Evolutionary conservation across 169 alveolate species (phyloP).

Genomic region (Theileria annulata): DNA sequence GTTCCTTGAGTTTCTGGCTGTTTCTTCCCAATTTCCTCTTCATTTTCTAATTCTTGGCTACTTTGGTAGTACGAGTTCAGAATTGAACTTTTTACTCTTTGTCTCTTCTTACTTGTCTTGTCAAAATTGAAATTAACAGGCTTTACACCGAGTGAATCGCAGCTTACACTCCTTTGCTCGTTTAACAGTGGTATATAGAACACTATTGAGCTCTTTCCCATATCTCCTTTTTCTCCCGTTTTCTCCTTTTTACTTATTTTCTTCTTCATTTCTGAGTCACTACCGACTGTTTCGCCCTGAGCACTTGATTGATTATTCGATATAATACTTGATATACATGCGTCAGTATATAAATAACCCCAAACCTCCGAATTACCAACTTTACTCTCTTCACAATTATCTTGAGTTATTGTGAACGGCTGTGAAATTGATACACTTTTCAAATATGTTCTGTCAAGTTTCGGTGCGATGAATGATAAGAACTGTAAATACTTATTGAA

Average conservation of each 20-base stretch:
- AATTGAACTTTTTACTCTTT: slow-evolving; percentile 13
- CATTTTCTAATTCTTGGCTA: neutral
- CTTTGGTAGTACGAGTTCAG: slow-evolving; percentile 11
- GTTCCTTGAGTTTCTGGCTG: slow-evolving; percentile 3
- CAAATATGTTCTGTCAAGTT: neutral
- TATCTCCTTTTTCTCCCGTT: slow-evolving; percentile 24
- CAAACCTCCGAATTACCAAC: slow-evolving; percentile 21
- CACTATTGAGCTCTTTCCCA: slow-evolving; percentile 26
- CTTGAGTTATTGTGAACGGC: slow-evolving; percentile 20
- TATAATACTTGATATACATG: slow-evolving; percentile 45
- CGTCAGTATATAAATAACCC: slow-evolving; percentile 58
- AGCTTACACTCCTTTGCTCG: slow-evolving; percentile 55
- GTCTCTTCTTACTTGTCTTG: neutral
- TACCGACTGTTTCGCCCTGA: neutral
- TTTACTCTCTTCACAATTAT: neutral
- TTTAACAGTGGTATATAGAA: slow-evolving; percentile 61
- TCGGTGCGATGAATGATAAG: slow-evolving; percentile 12
- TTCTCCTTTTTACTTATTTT: neutral
- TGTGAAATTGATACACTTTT: slow-evolving; percentile 16
- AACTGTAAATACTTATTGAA: slow-evolving; percentile 73
- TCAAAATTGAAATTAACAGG: slow-evolving; percentile 18
- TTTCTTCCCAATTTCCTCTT: neutral
- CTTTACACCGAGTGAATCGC: slow-evolving; percentile 38
- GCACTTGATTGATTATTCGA: neutral
- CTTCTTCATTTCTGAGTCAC: neutral